phyloP scores from a whole-genome alignment of 2,329 filamentous ascomycete species.

The Shiraia bambusicola region DNA sequence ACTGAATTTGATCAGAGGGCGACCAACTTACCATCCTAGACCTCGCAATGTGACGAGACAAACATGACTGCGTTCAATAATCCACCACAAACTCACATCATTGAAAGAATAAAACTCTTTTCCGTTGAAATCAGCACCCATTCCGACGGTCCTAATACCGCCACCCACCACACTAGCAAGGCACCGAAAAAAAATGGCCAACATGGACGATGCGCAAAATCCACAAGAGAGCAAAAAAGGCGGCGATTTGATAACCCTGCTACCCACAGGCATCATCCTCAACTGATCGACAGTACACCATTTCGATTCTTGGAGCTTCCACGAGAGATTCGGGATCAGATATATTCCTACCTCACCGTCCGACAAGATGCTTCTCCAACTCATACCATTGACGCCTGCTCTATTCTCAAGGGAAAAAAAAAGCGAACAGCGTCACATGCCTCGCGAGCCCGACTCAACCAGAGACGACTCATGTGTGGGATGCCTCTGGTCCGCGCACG shows the following conservation, averaged over 20 bases:
- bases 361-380: slow-evolving; percentile 9
- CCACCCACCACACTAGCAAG: not conserved
- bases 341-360: slow-evolving; percentile 32
- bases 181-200: not conserved
- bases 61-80: slow-evolving; percentile 32
- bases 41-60: slow-evolving; percentile 25
- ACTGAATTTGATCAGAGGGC: slow-evolving; percentile 13
- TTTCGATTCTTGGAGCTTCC: slow-evolving; percentile 33
- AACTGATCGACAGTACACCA: slow-evolving; percentile 9
- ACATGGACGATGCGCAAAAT: slow-evolving; percentile 2
- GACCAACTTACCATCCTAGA: slow-evolving; percentile 14
- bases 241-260: not conserved
- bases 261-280: not conserved
- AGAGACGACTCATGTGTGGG: slow-evolving; percentile 23
- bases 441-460: slow-evolving; percentile 26
- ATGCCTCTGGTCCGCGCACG: slow-evolving; percentile 20
- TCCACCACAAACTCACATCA: slow-evolving; percentile 28
- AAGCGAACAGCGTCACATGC: slow-evolving; percentile 23
- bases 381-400: slow-evolving; percentile 26
- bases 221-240: not conserved
- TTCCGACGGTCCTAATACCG: not conserved
- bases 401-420: slow-evolving; percentile 28
- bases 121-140: slow-evolving; percentile 6
- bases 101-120: slow-evolving; percentile 14
- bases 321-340: slow-evolving; percentile 31